These are phyloP conservation scores for Penicillium nordicum DNA, from an alignment of 2,329 filamentous ascomycete species.

Conservation along the genomic window DNA sequence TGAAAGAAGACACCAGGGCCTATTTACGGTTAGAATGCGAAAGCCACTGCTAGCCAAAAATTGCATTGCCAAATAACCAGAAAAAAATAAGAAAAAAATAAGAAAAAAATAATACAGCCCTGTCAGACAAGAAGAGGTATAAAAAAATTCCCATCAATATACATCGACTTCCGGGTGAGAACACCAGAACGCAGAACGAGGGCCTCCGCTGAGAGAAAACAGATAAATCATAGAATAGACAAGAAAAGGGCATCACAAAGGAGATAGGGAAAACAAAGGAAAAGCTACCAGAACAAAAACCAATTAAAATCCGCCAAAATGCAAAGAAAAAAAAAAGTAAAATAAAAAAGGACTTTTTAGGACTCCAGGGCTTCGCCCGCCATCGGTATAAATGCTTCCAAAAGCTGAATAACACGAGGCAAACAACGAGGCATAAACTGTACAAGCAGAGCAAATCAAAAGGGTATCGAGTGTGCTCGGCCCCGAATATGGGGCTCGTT, in stretches of 20 bases:
- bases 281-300: conserved; percentile 4
- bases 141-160: conserved; percentile 24
- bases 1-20: background rate
- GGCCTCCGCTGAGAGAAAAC: conserved; percentile 16
- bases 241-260: conserved; percentile 2
- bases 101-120: conserved; percentile 31
- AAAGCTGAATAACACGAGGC: conserved; percentile 21
- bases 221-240: conserved; percentile 1
- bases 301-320: conserved; percentile 20
- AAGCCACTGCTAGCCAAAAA: conserved; percentile 5
- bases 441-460: conserved; percentile 28
- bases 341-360: conserved; percentile 18
- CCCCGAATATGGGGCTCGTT: conserved; percentile 17
- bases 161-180: conserved; percentile 21
- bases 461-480: conserved; percentile 29
- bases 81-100: conserved; percentile 19
- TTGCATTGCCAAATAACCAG: conserved; percentile 16
- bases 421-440: conserved; percentile 23
- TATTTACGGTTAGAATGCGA: background rate
- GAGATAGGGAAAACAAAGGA: conserved; percentile 5
- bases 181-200: conserved; percentile 15
- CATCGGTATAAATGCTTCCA: conserved; percentile 19
- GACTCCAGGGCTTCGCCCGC: conserved; percentile 28
- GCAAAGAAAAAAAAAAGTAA: conserved; percentile 10
- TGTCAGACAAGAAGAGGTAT: conserved; percentile 21